Percentiles rank a stretch among this genome's conserved stretches.
These are phyloP conservation scores for Pseudocercospora eumusae DNA, from an alignment of 2,329 filamentous ascomycete genomes.

Conservation along the genomic window DNA sequence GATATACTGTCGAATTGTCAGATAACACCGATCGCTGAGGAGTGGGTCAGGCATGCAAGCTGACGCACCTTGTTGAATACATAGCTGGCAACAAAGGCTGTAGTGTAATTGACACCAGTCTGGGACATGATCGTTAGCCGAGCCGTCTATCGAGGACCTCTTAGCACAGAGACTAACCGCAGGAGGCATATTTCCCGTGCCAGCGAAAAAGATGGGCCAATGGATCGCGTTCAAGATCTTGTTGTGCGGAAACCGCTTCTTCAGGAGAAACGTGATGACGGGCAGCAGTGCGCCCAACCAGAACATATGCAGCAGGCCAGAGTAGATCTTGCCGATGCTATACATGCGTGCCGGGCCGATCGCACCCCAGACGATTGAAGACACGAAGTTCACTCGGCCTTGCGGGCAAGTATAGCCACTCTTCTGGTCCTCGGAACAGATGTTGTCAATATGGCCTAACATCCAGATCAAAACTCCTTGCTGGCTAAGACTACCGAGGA, in stretches of 20 bases:
- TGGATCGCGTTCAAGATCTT: not conserved
- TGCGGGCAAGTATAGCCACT: slow-evolving; percentile 10
- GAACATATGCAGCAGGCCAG: slow-evolving; percentile 7
- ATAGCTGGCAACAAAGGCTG: slow-evolving; percentile 3
- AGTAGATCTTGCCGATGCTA: slow-evolving; percentile 8
- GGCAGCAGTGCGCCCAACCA: slow-evolving; percentile 7
- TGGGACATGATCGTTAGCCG: not conserved
- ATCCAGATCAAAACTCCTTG: slow-evolving; percentile 11
- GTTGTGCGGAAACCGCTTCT: slow-evolving; percentile 1
- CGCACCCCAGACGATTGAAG: slow-evolving; percentile 3
- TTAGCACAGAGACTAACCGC: not conserved
- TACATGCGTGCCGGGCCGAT: slow-evolving; percentile 11
- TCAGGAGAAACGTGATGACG: not conserved
- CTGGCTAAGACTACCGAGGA: slow-evolving; percentile 1
- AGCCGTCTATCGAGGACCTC: too few relatives aligned
- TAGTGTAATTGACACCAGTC: slow-evolving; percentile 7
- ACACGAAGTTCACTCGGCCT: not conserved
- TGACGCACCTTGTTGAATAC: slow-evolving; percentile 4
- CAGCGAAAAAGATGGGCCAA: slow-evolving; percentile 8
- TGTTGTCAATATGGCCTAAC: slow-evolving; percentile 4
- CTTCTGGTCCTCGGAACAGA: not conserved
- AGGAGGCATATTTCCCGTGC: slow-evolving; percentile 8
- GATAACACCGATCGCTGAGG: not conserved
- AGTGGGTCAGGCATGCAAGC: too few relatives aligned
- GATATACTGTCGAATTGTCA: slow-evolving; percentile 2